Evolutionary conservation across 768 basidiomycete species (phyloP), one percentile per base, ranked within the genome.

Genomic region (Pisolithus orientalis): DNA sequence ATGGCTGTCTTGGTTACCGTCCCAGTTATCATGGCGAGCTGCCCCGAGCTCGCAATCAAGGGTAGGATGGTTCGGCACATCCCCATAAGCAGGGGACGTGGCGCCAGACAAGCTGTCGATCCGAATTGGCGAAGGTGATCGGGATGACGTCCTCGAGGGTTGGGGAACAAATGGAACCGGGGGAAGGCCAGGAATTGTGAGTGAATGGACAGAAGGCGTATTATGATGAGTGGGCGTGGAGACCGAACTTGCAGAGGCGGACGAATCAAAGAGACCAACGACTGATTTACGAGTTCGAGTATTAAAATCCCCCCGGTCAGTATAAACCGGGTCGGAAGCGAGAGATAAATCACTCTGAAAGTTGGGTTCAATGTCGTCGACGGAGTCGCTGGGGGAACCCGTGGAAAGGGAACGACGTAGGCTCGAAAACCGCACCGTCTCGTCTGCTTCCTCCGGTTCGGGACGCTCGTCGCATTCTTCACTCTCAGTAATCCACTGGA

Each of bases 1-100:
- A 54, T 72, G 67, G 47, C 73, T 72, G 17, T 62, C 66, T 14
- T 65, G 59, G 47, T 66, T 65, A 13, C 21, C 34, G 6, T 57
- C 50, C 65, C 65, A 66, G 13, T 45, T 52, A 1, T 58, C 63
- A 34, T 67, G 65, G 67, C 75, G 78, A 54, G 75, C 75, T 14
- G 75, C 73, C 4, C 78, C 82, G 1, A 90, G 72, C 65, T 87
- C 84, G 49, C 74, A 75, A 51, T 79, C 78, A 1, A 86, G 72
- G 2, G 80, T 74, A 10, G 63, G 70, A 5, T 45, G 74, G 14
- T 51, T 39, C 25, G 40, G 17, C 8, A 16, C 21, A 31, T 49
- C 51, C 34, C 46, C 62, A 24, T 39, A 7, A 6, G 46, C 17
- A 45, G 50, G 32, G 5, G 62, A 57, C 16, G 48, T 28, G 24